phyloP scores from a whole-genome alignment of 768 basidiomycete species.

The Phylloporus scabripes region DNA sequence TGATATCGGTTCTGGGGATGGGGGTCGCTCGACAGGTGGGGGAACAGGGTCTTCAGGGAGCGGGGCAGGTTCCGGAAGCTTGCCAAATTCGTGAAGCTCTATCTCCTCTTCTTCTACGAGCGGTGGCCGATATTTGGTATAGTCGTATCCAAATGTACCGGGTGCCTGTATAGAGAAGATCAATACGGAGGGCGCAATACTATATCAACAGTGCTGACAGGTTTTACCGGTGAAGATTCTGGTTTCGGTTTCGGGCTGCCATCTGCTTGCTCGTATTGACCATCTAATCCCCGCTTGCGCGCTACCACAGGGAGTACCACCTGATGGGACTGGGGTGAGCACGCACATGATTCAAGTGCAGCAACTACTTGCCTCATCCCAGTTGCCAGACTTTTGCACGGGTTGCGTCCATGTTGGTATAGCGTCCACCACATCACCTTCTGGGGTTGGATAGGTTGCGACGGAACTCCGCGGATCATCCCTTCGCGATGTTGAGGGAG shows the following conservation, averaged over 20 bases:
- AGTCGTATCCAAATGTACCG: slow-evolving; percentile 77
- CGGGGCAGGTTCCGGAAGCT: slow-evolving; percentile 27
- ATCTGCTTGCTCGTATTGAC: slow-evolving; percentile 60
- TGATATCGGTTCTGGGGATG: slow-evolving; percentile 12
- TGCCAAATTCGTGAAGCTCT: slow-evolving; percentile 64
- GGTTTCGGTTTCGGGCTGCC: slow-evolving; percentile 59
- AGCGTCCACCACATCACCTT: slow-evolving; percentile 56
- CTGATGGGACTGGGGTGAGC: slow-evolving; percentile 33
- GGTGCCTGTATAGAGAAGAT: slow-evolving; percentile 48
- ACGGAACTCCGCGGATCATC: slow-evolving; percentile 51
- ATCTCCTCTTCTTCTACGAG: slow-evolving; percentile 44
- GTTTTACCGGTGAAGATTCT: slow-evolving; percentile 40
- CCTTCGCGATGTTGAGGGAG: slow-evolving; percentile 29
- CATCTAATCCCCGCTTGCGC: slow-evolving; percentile 72
- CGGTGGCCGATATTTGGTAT: slow-evolving; percentile 59
- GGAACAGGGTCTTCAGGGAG: slow-evolving; percentile 7
- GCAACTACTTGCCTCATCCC: slow-evolving; percentile 65
- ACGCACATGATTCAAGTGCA: slow-evolving; percentile 2
- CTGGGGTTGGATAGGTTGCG: slow-evolving; percentile 64
- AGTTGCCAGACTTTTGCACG: slow-evolving; percentile 60
- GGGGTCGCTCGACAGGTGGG: neutral
- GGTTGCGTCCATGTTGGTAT: slow-evolving; percentile 84
- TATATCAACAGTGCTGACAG: slow-evolving; percentile 41
- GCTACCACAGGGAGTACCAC: slow-evolving; percentile 83
- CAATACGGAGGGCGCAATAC: neutral